Base-by-base conservation (phyloP, 352 stramenopile genomes). In the Aphanomyces euteiches region DNA sequence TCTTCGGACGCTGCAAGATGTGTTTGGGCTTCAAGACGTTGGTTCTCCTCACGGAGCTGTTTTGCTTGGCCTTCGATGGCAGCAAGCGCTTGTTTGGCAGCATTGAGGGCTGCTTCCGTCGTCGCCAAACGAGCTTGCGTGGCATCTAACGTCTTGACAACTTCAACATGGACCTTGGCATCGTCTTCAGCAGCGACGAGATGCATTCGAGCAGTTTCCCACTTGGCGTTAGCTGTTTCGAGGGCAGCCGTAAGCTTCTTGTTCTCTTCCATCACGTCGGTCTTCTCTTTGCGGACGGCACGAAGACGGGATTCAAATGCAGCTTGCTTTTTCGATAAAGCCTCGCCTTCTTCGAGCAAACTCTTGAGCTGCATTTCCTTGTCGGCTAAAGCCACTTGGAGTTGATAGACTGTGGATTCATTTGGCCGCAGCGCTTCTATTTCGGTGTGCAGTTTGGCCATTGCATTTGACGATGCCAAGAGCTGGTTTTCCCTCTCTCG, bases 251-350 rank as follows among this genome's bases (percentile, higher is more conserved):
- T 39, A 0, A 81, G 60, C 56, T 86, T 87, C 0, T 82, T 69
- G 5, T 77, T 79, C 63, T 75, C 73, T 59, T 90, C 81, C 64
- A 90, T 81, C 66, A 90, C 70, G 37, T 92, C 87, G 50, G 90
- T 88, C 64, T 90, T 92, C 67, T 94, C 87, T 39, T 88, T 89
- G 13, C 87, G 83, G 1, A 94, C 56, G 15, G 82, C 73, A 2
- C 87, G 83, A 21, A 92, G 67, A 12, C 86, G 78, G 34, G 89
- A 79, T 61, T 94, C 86, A 34, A 88, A 74, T 63, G 92, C 84
- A 15, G 81, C 78, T 59, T 91, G 82, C 74, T 94, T 94, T 8
- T 92, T 75, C 1, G 84, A 92, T 1, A 94, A 74, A 5, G 84
- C 77, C 41, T 92, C 80, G 0, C 86, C 86, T 78, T 94, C 86